Evolutionary conservation across 1,139 yeast species (phyloP).

Genomic region (Hyphopichia wangnamkhiaoensis): DNA sequence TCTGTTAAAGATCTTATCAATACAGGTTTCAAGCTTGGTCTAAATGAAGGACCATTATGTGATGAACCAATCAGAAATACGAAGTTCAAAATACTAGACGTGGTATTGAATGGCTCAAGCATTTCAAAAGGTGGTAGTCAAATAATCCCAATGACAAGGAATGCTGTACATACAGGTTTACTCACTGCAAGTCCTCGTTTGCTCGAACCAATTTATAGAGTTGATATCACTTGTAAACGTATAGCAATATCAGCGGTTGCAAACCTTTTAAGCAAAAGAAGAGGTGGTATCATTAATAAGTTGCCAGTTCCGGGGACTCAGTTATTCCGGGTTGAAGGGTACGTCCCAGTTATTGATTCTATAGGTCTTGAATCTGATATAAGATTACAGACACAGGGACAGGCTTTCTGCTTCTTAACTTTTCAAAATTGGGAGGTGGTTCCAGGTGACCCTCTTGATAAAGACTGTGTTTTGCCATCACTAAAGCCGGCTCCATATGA

Average conservation of each 20-base stretch:
- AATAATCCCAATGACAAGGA: conserved; percentile 77
- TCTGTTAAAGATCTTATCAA: conserved; percentile 54
- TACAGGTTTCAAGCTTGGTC: conserved; percentile 84
- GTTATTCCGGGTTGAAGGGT: conserved; percentile 60
- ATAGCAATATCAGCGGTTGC: conserved; percentile 46
- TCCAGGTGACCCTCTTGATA: conserved; percentile 91
- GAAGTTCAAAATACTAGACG: conserved; percentile 71
- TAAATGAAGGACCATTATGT: conserved; percentile 85
- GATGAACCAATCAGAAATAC: conserved; percentile 79
- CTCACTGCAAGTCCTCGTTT: conserved; percentile 77
- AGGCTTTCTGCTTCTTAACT: conserved; percentile 66
- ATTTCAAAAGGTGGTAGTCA: conserved; percentile 65
- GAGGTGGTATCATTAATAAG: conserved; percentile 56
- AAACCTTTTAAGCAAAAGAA: conserved; percentile 57
- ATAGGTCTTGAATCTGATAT: conserved; percentile 87
- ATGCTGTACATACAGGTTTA: conserved; percentile 83
- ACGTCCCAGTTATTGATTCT: conserved; percentile 86
- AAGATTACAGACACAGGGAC: conserved; percentile 74
- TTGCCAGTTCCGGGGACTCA: conserved; percentile 75
- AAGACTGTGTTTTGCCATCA: conserved; percentile 59
- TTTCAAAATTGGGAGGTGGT: conserved; percentile 76
- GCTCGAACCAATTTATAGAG: conserved; percentile 80
- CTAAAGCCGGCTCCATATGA: conserved; percentile 72
- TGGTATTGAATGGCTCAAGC: conserved; percentile 49
- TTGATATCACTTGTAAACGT: conserved; percentile 58